phyloP scores from a whole-genome alignment of 768 basidiomycete species.

The Symmetrospora coprosmae region DNA sequence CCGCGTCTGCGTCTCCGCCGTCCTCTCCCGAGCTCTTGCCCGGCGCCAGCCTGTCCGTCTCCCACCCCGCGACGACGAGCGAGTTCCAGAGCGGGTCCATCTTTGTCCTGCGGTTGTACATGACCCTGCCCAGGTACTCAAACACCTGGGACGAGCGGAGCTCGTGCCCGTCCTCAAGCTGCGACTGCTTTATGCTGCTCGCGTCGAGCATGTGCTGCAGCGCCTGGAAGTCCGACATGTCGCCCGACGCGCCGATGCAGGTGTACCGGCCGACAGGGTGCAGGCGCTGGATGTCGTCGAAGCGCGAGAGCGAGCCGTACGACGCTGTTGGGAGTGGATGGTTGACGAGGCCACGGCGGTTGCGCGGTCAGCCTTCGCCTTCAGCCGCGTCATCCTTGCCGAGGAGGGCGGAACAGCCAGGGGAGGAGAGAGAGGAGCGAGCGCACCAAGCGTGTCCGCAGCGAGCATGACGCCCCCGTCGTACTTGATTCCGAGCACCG shows the following conservation, averaged over 20 bases:
- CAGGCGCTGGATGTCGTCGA: constrained; percentile 84
- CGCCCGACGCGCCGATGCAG: constrained; percentile 79
- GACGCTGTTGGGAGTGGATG: constrained; percentile 46
- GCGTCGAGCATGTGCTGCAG: constrained; percentile 67
- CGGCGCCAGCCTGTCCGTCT: too few species aligned
- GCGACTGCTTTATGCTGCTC: constrained; percentile 37
- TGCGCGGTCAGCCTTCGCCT: background rate
- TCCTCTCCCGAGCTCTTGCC: constrained; percentile 59
- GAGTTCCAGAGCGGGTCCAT: constrained; percentile 93
- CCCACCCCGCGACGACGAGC: constrained; percentile 77
- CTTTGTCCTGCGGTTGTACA: constrained; percentile 77
- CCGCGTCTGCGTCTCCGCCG: too few species aligned
- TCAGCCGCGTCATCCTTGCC: background rate
- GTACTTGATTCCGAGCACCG: constrained; percentile 82
- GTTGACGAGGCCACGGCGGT: too few species aligned
- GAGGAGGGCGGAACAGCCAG: background rate
- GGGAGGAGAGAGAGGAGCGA: constrained; percentile 7
- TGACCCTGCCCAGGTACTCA: constrained; percentile 73
- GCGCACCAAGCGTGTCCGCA: constrained; percentile 83
- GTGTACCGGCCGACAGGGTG: constrained; percentile 70
- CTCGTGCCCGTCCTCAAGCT: constrained; percentile 56
- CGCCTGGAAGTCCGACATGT: constrained; percentile 96
- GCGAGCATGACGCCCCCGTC: constrained; percentile 97
- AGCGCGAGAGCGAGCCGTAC: constrained; percentile 90
- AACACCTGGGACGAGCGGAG: constrained; percentile 82